phyloP scores from a whole-genome alignment of 2,329 filamentous ascomycete genomes.

The Claviceps sp. region DNA sequence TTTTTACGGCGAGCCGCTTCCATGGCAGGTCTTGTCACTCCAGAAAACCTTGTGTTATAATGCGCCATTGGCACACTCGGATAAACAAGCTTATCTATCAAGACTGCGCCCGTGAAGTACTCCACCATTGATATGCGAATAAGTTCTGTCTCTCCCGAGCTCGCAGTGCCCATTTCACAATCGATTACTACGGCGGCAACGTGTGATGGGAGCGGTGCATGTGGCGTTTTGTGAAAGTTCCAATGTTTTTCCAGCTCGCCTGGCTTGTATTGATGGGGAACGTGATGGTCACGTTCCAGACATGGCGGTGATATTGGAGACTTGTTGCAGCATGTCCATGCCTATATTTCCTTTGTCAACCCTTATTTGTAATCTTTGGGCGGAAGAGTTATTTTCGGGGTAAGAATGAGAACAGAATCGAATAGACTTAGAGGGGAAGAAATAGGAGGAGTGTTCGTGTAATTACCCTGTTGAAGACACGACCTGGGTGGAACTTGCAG shows the following conservation, averaged over 20 bases:
- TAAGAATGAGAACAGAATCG: too few relatives aligned
- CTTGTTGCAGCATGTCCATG: conserved; percentile 20
- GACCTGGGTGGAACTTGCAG: conserved; percentile 18
- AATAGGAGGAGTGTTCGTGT: background rate
- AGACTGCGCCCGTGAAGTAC: conserved; percentile 32
- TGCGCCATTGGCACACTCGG: conserved; percentile 32
- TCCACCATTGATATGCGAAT: conserved; percentile 39
- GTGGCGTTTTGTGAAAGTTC: conserved; percentile 11
- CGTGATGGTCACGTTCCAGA: conserved; percentile 13
- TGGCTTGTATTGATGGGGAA: conserved; percentile 9
- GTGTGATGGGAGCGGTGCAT: background rate
- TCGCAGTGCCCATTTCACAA: conserved; percentile 40
- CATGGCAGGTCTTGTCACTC: conserved; percentile 29
- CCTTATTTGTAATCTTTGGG: background rate
- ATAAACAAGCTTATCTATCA: conserved; percentile 37
- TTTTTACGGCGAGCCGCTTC: conserved; percentile 17
- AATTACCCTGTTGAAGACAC: conserved; percentile 14
- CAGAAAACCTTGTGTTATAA: conserved; percentile 36
- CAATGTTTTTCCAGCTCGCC: conserved; percentile 17
- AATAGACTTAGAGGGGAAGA: background rate
- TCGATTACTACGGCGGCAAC: conserved; percentile 31
- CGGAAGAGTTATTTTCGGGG: too few relatives aligned
- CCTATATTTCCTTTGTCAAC: conserved; percentile 6
- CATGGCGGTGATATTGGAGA: conserved; percentile 13
- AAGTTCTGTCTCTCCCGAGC: conserved; percentile 32